Base-by-base conservation (phyloP, 148 eudicot genomes). In the Chenopodium album region DNA sequence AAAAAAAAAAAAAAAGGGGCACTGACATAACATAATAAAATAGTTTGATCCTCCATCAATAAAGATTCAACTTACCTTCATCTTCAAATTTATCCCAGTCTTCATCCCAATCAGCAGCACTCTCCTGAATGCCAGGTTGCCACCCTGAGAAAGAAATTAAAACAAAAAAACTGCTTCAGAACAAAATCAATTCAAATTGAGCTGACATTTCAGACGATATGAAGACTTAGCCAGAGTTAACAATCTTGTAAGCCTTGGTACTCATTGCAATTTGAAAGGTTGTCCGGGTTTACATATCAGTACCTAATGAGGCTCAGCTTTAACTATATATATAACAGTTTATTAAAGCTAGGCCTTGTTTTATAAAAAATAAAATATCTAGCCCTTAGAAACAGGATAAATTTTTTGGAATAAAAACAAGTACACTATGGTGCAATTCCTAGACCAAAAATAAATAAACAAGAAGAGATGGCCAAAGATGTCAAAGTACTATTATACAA, bases 61-160 rank as follows among this genome's bases (percentile, higher is more conserved):
- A 12, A 41, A 73, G 60, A 26, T 60, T 41, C 64, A 26, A 78
- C 81, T 75, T 88, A 91, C 98, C 98, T 90, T 97, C 99, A 81
- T 97, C 98, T 86, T 91, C 98, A 85, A 97, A 90, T 85, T 88
- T 88, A 89, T 97, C 99, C 99, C 99, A 97, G 77, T 86, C 88
- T 85, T 94, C 98, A 87, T 90, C 93, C 99, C 98, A 97, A 82
- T 97, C 99, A 84, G 99, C 93, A 81, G 97, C 92, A 81, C 89
- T 88, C 80, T 86, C 94, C 88, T 90, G 95, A 74, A 97, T 87
- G 60, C 98, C 99, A 85, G 91, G 89, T 88, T 97, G 99, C 99
- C 99, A 97, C 75, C 98, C 99, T 97, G 79, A 75, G 87, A 69
- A 72, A 71, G 67, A 78, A 56, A 56, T 2, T 16, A 12, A 16